Evolutionary conservation across 2,329 filamentous ascomycete species (phyloP), one percentile per base, ranked within the genome.

Genomic region (Aspergillus sp.): DNA sequence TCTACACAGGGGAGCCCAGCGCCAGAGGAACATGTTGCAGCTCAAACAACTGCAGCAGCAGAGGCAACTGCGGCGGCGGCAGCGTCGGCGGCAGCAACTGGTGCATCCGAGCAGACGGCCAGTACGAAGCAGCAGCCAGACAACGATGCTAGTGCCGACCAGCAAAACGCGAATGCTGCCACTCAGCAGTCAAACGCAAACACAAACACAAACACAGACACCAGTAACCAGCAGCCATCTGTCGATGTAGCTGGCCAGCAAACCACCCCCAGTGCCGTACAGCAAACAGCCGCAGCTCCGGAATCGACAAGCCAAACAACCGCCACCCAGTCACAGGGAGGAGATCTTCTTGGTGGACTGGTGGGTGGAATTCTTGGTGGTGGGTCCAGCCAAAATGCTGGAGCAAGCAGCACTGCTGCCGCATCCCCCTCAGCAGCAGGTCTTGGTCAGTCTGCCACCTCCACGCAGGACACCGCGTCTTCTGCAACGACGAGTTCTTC

Each of bases 1-100:
- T 54, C 59, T 23, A 17, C 59, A 54, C 66, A 65, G 53, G 59
- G 60, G 25, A 41, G 15, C 47, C 32, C 58, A 32, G 54, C 55
- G 23, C 36, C 63, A 17, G 60, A 56, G 42, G 64, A 64, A 23
- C 64, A 62, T 39, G 57, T 61, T 21, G 53, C 62, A 49, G 60
- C 60, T 47, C 63, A 62, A 38, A 57, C 58, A 49, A 30, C 58
- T 6, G 51, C 59, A 4, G 51, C 36, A 38, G 47, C 57, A 7
- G 57, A 63, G 32, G 42, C 60, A 47, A 58, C 60, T 19, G 52
- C 61, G 7, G 54, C 57, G 13, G 59, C 62, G 4, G 54, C 62
- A 44, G 42, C 58, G 3, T 60, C 62, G 19, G 50, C 55, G 11
- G 50, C 32, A 38, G 50, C 61, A 41, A 15, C 41, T 2, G 41